Evolutionary conservation across 2,329 filamentous ascomycete species (phyloP).

Genomic region (Stemphylium beticola): DNA sequence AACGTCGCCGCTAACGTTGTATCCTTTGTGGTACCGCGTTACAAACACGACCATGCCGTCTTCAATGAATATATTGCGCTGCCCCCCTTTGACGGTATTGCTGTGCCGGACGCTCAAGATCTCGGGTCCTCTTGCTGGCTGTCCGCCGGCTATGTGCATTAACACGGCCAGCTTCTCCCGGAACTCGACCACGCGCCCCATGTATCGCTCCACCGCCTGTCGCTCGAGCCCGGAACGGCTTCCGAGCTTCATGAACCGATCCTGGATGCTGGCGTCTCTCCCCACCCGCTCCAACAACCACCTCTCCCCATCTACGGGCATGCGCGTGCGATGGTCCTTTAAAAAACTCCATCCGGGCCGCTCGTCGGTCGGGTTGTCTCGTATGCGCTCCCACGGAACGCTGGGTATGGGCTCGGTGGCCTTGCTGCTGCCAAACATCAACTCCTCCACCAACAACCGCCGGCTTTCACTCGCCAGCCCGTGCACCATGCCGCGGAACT

Average conservation of each 20-base stretch:
- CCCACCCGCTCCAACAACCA: constrained; percentile 6
- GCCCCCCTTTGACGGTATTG: constrained; percentile 16
- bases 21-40: constrained; percentile 29
- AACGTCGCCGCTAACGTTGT: constrained; percentile 17
- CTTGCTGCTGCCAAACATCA: constrained; percentile 1
- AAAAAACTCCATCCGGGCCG: neutral
- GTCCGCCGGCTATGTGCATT: neutral
- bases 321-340: constrained; percentile 13
- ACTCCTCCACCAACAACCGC: neutral
- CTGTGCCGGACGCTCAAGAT: constrained; percentile 24
- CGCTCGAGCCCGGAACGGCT: neutral
- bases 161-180: constrained; percentile 15
- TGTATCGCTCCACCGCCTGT: constrained; percentile 17
- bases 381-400: neutral
- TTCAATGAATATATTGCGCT: constrained; percentile 27
- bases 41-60: constrained; percentile 28
- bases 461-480: neutral
- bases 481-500: constrained; percentile 9
- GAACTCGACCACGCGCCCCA: constrained; percentile 12
- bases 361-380: too few relatives aligned
- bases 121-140: constrained; percentile 17
- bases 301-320: constrained; percentile 1
- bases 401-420: neutral
- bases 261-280: neutral
- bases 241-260: constrained; percentile 8